A percentile compares a stretch with the other conserved stretches of the same genome.
Conservation (phyloP, 331 rosid genomes). For the Saraca asoca region DNA sequence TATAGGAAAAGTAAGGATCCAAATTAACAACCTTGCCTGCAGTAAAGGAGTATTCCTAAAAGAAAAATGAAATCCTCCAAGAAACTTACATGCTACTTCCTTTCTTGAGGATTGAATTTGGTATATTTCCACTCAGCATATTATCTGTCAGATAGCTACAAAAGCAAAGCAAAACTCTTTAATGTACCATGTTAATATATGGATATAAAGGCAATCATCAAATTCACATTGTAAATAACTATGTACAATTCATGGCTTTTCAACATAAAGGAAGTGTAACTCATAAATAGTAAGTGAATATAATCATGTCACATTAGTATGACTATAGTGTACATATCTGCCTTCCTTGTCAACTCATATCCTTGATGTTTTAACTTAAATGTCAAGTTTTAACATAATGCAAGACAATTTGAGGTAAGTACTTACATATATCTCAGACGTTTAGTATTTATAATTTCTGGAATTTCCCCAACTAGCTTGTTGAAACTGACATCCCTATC, state of each 20-base stretch:
- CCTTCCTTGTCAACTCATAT: not conserved
- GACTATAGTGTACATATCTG: not conserved
- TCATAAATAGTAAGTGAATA: not conserved
- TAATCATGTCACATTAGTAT: constrained; percentile 7
- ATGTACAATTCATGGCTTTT: not conserved
- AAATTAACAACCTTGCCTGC: constrained; percentile 9
- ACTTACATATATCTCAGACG: constrained; percentile 66
- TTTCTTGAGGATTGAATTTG: constrained; percentile 58
- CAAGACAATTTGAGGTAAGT: constrained; percentile 14
- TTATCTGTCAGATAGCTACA: constrained; percentile 68
- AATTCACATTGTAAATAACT: not conserved
- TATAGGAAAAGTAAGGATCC: not conserved
- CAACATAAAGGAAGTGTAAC: constrained; percentile 8
- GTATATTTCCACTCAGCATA: constrained; percentile 65
- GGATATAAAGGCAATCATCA: constrained; percentile 22
- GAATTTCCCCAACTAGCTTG: constrained; percentile 74
- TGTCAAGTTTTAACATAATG: not conserved
- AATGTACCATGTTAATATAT: constrained; percentile 3
- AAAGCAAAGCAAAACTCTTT: constrained; percentile 31
- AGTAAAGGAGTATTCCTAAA: not conserved
- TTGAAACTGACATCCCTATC: constrained; percentile 88
- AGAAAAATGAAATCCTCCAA: constrained; percentile 20
- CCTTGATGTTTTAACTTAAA: constrained; percentile 15
- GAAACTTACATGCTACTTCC: constrained; percentile 76
- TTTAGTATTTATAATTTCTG: constrained; percentile 37